Base-by-base conservation (phyloP, 2,329 filamentous ascomycete genomes). In the Amauroascus niger region DNA sequence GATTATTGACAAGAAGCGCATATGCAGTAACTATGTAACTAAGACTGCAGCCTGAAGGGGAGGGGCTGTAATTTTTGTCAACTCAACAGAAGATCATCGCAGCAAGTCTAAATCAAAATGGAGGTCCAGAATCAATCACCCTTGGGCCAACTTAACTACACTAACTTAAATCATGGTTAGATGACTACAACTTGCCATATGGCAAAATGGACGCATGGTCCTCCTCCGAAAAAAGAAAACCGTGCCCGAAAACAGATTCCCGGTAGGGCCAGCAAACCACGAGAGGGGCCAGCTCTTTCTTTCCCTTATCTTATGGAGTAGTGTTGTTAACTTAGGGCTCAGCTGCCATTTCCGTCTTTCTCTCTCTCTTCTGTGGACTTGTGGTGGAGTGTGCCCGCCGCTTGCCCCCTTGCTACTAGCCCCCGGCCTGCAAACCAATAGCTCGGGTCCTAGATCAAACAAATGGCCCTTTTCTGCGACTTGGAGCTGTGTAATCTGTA, bases 371-470 rank as follows among this genome's bases (percentile, higher is more conserved):
- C n/a, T n/a, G n/a, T n/a, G n/a, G n/a, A n/a, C n/a, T n/a, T n/a
- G n/a, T n/a, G n/a, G n/a, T n/a, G n/a, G n/a, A n/a, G n/a, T n/a
- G n/a, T n/a, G n/a, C n/a, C n/a, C n/a, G n/a, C n/a, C n/a, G n/a
- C n/a, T n/a, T 26, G 16, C 9, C 28, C 44, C n/a, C 28, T 9
- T 30, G 18, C 11, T 6, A 5, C 37, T 3, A n/a, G n/a, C 37
- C 14, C 41, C 26, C 45, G 32, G 30, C 32, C 40, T 28, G 50
- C 32, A 52, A n/a, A 46, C 50, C 50, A 52, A 52, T 52, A 46
- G 41, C 41, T 46, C 50, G 50, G 50, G 41, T 46, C 41, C 50
- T n/a, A 39, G 41, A 52, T 52, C 50, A 46, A 28, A 52, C 22
- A 39, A 5, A 2, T 6, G 35, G 6, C 13, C 11, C 11, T 20